Base-by-base conservation (phyloP, 1,139 yeast genomes). In the Lipomyces yarrowii region DNA sequence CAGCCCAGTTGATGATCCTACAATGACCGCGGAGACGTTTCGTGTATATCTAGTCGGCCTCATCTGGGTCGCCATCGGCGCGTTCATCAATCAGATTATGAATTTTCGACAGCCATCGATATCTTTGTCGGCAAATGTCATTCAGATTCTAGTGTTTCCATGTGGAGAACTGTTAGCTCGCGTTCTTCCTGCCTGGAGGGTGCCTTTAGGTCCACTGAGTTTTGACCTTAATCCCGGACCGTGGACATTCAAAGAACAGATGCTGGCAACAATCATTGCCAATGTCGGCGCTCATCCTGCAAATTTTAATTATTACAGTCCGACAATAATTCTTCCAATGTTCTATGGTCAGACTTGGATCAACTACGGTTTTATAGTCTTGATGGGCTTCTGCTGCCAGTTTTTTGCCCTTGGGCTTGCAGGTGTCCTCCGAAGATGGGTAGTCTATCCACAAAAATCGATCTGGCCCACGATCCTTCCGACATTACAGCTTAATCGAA, bases 381-480 rank as follows among this genome's bases (percentile, higher is more conserved):
- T 67, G 42, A 60, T 59, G 57, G 48, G 52, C 8, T 59, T 67
- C 37, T 53, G 74, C 7, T 60, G 88, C 51, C 89, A 87, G 75
- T 80, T 86, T 71, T 81, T 87, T 61, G 91, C 91, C 18, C 85
- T 86, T 70, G 86, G 89, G 18, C 75, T 87, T 64, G 89, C 89
- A 55, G 91, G 92, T 60, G 67, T 87, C 64, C 81, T 83, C 57
- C 80, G 87, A 71, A 81, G 85, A 70, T 80, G 86, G 39, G 79
- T 87, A 69, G 88, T 88, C n/a, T 84, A 84, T 67, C 88, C 90
- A 3, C 11, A 33, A 82, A 79, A 85, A 8, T 85, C 87, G 77
- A 82, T 87, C 62, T 88, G 91, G 91, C 92, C 92, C 1, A 57
- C 65, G 4, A 65, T 58, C 21, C 62, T 71, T 58, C 74, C 74